Evolutionary conservation across 2,329 filamentous ascomycete genomes (phyloP), one percentile per base, ranked within the genome.

Genomic region (Xylariaceae sp.): DNA sequence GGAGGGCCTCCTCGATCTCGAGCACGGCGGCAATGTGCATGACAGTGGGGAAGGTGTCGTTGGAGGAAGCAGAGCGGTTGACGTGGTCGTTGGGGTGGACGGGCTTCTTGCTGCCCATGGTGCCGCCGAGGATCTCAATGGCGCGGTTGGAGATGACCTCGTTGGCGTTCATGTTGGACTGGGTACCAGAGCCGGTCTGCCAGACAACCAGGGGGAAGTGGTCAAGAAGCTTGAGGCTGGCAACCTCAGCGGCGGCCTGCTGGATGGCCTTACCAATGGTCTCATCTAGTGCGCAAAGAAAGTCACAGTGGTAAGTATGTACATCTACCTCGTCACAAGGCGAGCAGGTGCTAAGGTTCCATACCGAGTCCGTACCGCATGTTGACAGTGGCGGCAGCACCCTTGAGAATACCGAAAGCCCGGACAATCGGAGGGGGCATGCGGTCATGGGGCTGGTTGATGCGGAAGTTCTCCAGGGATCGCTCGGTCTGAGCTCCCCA

Each of bases 131-230:
- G 65, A 97, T 96, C 82, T 97, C 93, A 76, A 97, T 97, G 66
- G 94, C 94, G 67, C 94, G 90, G 85, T 97, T 99, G 66, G 93
- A 97, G 77, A 99, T 97, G 77, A 99, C 94, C 77, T 99, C 94
- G 81, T 99, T 99, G 74, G 93, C 92, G 80, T 99, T 99, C 94
- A 97, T 97, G 86, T 96, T 97, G 76, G 92, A 97, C 82, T 97
- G 94, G 35, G 94, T 97, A 73, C 94, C 94, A 54, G 94, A 97
- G 65, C 94, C 94, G 57, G 94, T 99, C 82, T 99, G 94, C 94
- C 94, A 99, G 73, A 99, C 93, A 59, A 97, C 93, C 62, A 97
- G 89, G 66, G 94, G 94, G 80, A 99, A 97, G 82, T 97, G 93
- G 76, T 97, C 92, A 72, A 95, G 76, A 70, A 97, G 88, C 83